Base-by-base conservation (phyloP, 2,329 filamentous ascomycete species). In the Cadophora gregata region DNA sequence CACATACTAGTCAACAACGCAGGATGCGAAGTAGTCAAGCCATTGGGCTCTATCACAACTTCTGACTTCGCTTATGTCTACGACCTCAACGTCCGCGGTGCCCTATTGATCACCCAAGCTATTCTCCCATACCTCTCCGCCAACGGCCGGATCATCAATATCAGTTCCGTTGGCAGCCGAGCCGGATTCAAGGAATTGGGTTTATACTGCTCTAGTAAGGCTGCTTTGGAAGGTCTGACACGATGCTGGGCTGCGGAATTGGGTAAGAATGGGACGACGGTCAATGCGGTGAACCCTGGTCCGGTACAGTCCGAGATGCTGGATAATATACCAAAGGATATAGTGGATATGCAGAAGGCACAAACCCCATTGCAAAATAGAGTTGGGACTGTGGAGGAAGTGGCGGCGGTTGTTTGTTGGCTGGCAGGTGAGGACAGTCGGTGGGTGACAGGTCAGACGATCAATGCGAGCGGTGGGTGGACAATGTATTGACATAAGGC, bases 1-100 rank as follows among this genome's bases (percentile, higher is more conserved):
- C 91, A 96, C 79, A 92, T 96, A 66, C 82, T 96, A 65, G 82
- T 96, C 81, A 95, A 96, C 84, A 96, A 96, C 78, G 93, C 93
- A 25, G 93, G 92, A 64, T 50, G 58, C 8, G 68, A 67, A 29
- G 14, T 65, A 14, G 62, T 67, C 31, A 68, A 69, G 29, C 38
- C 55, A 4, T 72, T 85, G 0, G 71, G 69, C 3, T 79, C 82
- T 19, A 79, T 84, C 45, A 83, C 80, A 1, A 67, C 80, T 1
- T 82, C 83, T 9, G 85, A 93, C 75, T 96, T 94, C 80, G 83
- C 86, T 55, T 80, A 84, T 68, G 88, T 91, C 63, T 96, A 91
- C 81, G 85, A 87, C 67, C 84, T 94, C 79, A 96, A 96, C 75
- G 92, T 96, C 10, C 56, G 66, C 27, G 70, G 66, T 51, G 53